These are phyloP conservation scores for Aethionema arabicum DNA, from an alignment of 345 rosid genomes.

Conservation along the genomic window DNA sequence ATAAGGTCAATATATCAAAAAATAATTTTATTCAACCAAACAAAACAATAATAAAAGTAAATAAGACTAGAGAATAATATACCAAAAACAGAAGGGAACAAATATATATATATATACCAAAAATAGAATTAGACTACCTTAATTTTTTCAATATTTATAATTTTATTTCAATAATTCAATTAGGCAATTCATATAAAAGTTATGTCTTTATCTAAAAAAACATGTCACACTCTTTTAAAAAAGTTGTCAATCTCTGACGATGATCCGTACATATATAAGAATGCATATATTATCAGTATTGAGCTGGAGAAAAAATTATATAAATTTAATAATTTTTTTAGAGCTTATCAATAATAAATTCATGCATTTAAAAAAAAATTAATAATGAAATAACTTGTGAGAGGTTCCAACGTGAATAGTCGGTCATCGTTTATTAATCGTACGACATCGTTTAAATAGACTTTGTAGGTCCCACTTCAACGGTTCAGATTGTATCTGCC, in stretches of 20 bases:
- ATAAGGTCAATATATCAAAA: too few species aligned
- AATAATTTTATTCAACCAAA: too few species aligned
- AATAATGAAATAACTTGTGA: neutral
- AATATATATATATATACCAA: too few species aligned
- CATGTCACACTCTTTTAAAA: too few species aligned
- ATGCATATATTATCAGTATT: neutral
- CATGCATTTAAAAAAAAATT: neutral
- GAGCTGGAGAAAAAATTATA: neutral
- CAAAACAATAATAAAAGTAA: too few species aligned
- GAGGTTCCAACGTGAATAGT: conserved; percentile 19
- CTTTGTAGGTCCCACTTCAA: conserved; percentile 2
- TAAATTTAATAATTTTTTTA: conserved; percentile 1
- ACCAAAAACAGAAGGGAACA: neutral
- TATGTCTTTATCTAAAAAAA: neutral
- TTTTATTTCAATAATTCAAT: neutral
- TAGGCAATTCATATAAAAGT: neutral
- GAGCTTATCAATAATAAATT: conserved; percentile 3
- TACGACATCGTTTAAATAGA: conserved; percentile 19
- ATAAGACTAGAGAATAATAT: neutral
- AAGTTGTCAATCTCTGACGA: conserved; percentile 10
- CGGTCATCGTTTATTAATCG: neutral
- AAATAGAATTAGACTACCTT: neutral
- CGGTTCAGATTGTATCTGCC: conserved; percentile 22
- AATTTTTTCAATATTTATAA: neutral
- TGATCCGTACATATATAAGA: conserved; percentile 26